A percentile compares a stretch with the other conserved stretches of the same genome.
These are phyloP conservation scores for Zygotorulaspora florentina DNA, from an alignment of 805 yeast genomes.

Conservation along the genomic window DNA sequence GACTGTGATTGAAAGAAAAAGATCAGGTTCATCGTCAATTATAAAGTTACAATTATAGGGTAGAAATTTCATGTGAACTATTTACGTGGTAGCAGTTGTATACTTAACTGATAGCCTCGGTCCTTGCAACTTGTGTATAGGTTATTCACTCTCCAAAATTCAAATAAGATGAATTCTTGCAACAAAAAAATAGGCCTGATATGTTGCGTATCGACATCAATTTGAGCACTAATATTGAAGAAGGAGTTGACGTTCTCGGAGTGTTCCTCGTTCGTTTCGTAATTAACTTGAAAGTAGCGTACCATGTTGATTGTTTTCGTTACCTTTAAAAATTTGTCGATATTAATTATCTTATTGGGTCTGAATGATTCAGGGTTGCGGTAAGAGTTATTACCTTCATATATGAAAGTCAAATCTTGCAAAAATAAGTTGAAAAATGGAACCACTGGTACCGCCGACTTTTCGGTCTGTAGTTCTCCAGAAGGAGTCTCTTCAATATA, in stretches of 20 bases:
- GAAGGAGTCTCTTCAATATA: conserved; percentile 41
- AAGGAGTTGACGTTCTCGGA: conserved; percentile 25
- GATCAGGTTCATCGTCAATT: neutral
- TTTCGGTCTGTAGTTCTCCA: conserved; percentile 11
- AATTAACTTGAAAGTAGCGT: conserved; percentile 64
- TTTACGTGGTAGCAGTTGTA: conserved; percentile 38
- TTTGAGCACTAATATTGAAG: conserved; percentile 25
- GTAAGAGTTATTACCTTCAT: conserved; percentile 72
- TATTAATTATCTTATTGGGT: conserved; percentile 52
- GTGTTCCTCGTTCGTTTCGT: conserved; percentile 29
- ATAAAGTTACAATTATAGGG: conserved; percentile 2
- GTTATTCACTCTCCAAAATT: conserved; percentile 66
- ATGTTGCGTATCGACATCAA: conserved; percentile 27
- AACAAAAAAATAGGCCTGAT: conserved; percentile 35
- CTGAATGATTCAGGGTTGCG: conserved; percentile 53
- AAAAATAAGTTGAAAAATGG: conserved; percentile 72
- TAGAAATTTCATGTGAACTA: neutral
- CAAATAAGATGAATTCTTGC: conserved; percentile 55
- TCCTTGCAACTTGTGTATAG: conserved; percentile 57
- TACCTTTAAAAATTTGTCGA: conserved; percentile 67
- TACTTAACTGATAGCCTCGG: conserved; percentile 69
- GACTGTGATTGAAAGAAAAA: too few species aligned
- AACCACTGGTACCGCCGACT: conserved; percentile 53
- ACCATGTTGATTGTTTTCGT: conserved; percentile 63
- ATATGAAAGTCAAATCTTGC: conserved; percentile 76